Evolutionary conservation across 1,284 basidiomycete genomes (phyloP), one percentile per base, ranked within the genome.

Genomic region (Boletus putidus): DNA sequence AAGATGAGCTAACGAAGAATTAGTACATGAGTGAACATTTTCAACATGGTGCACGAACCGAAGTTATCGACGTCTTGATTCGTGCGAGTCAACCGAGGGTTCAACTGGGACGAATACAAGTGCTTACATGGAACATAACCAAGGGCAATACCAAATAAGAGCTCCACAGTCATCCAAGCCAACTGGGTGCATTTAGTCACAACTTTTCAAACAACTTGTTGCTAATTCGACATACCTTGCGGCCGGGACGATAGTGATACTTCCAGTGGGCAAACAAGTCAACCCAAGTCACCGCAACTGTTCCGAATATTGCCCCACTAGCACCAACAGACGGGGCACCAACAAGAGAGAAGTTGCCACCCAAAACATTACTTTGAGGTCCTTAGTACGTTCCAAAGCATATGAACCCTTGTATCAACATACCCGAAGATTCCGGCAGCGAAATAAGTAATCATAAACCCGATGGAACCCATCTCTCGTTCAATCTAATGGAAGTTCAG

Each of bases 241-340:
- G 81, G 29, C 81, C 84, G 15, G 94, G 95, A 58, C 85, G 80
- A 67, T 89, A 86, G 51, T 94, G 87, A 69, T 94, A 91, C 67
- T 86, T 83, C 96, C 96, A 98, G 70, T 99, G 96, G 29, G 95
- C 87, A 50, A 93, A 80, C 35, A 99, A 77, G 71, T 99, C 96
- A 3, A 97, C 88, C 82, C 89, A 91, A 23, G 85, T 86, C 23
- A 94, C 91, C 4, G 91, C 94, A 58, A 96, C 83, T 37, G 92
- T 93, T 4, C 94, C 94, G 61, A 98, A 97, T 56, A 98, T 93
- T 1, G 95, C 94, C 11, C 96, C 95, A 66, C 88, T 91, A 1
- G 96, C 96, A 47, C 96, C 96, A 2, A 95, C 82, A n/a, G 92
- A 93, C 0, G 96, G 94, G n/a, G 89, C 78, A 20, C 93, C 94